Evolutionary conservation across 176 grass and related monocot genomes (phyloP).

Genomic region (Calamus simplicifolius): DNA sequence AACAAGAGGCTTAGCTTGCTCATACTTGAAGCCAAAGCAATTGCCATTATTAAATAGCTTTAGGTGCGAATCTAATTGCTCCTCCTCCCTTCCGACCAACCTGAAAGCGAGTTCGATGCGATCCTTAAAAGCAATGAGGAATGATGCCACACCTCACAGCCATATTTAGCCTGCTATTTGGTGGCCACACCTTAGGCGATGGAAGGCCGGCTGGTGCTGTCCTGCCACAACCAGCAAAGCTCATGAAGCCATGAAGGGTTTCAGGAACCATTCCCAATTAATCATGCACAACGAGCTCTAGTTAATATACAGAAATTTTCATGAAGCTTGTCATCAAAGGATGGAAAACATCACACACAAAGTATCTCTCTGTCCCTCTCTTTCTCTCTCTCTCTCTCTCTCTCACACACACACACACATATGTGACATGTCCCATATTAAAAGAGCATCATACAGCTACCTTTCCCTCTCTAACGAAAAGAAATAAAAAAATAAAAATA

Average conservation of each 20-base stretch:
- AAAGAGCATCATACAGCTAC: slow-evolving; percentile 14
- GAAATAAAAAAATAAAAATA: background rate
- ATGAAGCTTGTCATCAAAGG: background rate
- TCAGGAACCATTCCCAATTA: background rate
- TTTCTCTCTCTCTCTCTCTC: too few species aligned
- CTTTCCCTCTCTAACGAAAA: slow-evolving; percentile 8
- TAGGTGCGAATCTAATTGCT: background rate
- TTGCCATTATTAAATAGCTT: background rate
- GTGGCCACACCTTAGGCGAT: background rate
- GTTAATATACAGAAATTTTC: background rate
- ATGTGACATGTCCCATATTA: slow-evolving; percentile 1
- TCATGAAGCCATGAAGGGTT: background rate
- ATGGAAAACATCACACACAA: background rate
- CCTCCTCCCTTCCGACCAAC: background rate
- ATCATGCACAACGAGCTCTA: background rate
- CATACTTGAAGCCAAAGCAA: background rate
- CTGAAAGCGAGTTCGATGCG: background rate
- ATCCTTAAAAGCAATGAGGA: background rate
- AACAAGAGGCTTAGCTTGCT: background rate
- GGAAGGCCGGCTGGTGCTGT: background rate
- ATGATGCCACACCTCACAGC: background rate
- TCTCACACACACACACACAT: background rate
- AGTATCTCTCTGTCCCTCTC: background rate
- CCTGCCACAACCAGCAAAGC: background rate
- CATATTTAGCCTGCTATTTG: background rate